Evolutionary conservation across 2,329 filamentous ascomycete species (phyloP), one percentile per base, ranked within the genome.

Genomic region (Ophiostoma himal-ulmi): DNA sequence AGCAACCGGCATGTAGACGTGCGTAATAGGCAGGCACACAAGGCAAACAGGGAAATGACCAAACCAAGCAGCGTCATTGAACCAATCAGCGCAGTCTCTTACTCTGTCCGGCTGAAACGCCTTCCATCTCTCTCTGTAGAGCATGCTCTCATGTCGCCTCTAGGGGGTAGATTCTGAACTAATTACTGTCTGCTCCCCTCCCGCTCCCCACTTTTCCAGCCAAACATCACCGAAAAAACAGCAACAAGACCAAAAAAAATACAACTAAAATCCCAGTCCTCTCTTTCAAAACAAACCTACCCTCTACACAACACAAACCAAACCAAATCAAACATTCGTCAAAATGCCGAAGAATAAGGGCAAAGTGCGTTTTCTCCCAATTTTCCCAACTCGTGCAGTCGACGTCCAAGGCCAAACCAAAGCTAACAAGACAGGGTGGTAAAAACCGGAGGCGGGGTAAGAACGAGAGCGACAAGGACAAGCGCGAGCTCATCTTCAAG

Each of bases 271-370:
- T 37, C 11, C 30, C 22, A 8, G 5, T 54, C 41, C 13, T 20
- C 34, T 10, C 22, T 39, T 30, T 10, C 14, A 17, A 13, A 3
- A 41, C n/a, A n/a, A 14, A 41, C 26, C 66, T 36, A 34, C 11
- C 41, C 26, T 52, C 7, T 11, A 48, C 17, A 68, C 30, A 36
- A 67, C 39, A 67, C n/a, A 48, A 70, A 54, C n/a, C 60, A 44
- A 36, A 22, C 36, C 26, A 44, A 34, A 48, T 34, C 48, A 48
- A 67, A 70, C 13, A 13, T 39, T 64, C 67, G 71, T 72, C 78
- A 89, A 82, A 73, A 97, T 97, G 94, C 94, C 94, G 79, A 97
- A 97, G 92, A 97, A 97, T 82, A 97, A 97, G 90, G 94, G 94
- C 94, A 97, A 97, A 85, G 93, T 96, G 66, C 60, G 73, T 57